A percentile compares a stretch with the other conserved stretches of the same genome.
Conservation (phyloP, 1,139 yeast species). For the Hyphopichia wangnamkhiaoensis region DNA sequence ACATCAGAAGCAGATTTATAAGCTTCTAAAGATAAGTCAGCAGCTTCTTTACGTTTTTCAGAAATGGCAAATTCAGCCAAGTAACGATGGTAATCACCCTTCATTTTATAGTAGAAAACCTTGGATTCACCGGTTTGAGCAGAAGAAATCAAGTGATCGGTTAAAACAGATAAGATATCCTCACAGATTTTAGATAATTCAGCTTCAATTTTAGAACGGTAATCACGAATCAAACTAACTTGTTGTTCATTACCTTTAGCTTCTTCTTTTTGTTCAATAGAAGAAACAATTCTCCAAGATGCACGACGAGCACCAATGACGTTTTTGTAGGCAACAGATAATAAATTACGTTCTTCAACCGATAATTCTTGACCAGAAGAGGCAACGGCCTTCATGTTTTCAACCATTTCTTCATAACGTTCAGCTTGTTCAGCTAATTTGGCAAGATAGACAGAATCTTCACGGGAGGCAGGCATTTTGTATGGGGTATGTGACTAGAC, state of each 20-base stretch:
- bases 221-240: constrained; percentile 86
- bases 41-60: constrained; percentile 90
- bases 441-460: constrained; percentile 97
- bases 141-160: constrained; percentile 86
- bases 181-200: constrained; percentile 94
- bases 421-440: constrained; percentile 99
- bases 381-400: constrained; percentile 97
- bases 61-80: constrained; percentile 94
- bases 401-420: constrained; percentile 99
- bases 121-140: constrained; percentile 97
- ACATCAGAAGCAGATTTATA: constrained; percentile 95
- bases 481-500: too few relatives aligned
- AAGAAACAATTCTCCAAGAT: constrained; percentile 97
- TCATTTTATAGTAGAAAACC: constrained; percentile 98
- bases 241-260: constrained; percentile 90
- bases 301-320: constrained; percentile 99
- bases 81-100: constrained; percentile 99
- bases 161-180: constrained; percentile 85
- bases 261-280: constrained; percentile 97
- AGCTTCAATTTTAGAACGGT: constrained; percentile 91
- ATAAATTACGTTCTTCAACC: constrained; percentile 95
- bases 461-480: constrained; percentile 83
- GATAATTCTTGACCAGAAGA: constrained; percentile 93
- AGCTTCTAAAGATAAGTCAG: constrained; percentile 90
- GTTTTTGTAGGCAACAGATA: constrained; percentile 96